Evolutionary conservation across 192 early-diverging fungal species (phyloP).

Genomic region (Chytriomyces hyalinus): DNA sequence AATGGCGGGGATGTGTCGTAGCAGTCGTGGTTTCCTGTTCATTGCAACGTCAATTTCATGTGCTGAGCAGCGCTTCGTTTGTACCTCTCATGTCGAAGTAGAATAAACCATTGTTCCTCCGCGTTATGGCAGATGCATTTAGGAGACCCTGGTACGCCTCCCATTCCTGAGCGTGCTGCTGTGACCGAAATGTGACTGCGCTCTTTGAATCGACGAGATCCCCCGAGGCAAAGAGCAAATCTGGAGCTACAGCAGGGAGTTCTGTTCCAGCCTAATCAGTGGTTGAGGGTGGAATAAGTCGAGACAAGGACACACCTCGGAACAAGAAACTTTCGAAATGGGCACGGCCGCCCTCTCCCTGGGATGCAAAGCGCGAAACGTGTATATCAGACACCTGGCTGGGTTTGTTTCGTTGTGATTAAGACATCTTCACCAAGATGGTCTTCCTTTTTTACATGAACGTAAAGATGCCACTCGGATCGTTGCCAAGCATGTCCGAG

Average conservation of each 20-base stretch:
- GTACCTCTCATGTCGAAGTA: constrained; percentile 79
- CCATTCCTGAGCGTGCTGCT: constrained; percentile 85
- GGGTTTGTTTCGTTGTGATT: not conserved
- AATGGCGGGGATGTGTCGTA: constrained; percentile 59
- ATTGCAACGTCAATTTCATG: not conserved
- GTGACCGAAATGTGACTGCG: constrained; percentile 62
- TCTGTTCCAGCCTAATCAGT: constrained; percentile 40
- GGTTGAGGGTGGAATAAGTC: not conserved
- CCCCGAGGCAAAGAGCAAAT: constrained; percentile 80
- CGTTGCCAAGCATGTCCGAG: not conserved
- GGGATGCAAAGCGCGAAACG: constrained; percentile 68
- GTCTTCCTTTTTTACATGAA: not conserved
- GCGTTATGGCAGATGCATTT: constrained; percentile 53
- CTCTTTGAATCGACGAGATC: constrained; percentile 91
- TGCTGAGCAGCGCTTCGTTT: not conserved
- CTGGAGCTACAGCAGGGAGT: constrained; percentile 78
- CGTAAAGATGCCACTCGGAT: not conserved
- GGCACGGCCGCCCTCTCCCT: constrained; percentile 64
- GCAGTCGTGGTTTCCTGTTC: constrained; percentile 84
- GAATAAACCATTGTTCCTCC: constrained; percentile 61
- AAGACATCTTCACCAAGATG: no score
- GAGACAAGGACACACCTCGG: not conserved
- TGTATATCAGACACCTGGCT: constrained; percentile 82
- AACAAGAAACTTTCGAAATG: constrained; percentile 61
- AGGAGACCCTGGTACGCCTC: constrained; percentile 66